A percentile compares a stretch with the other conserved stretches of the same genome.
phyloP scores from a whole-genome alignment of 768 basidiomycete genomes.

The Naganishia onofrii region DNA sequence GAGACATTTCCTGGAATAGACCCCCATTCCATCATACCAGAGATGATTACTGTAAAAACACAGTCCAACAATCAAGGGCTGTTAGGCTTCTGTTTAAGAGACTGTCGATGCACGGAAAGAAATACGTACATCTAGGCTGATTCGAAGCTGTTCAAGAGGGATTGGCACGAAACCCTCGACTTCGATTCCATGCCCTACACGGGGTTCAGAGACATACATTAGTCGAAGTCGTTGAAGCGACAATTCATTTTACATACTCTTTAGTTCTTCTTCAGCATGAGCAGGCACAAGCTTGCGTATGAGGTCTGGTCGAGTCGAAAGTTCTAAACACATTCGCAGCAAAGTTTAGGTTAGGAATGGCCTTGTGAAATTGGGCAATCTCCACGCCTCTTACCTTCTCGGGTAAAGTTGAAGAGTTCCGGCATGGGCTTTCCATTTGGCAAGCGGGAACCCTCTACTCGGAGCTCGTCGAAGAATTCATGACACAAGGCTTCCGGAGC shows the following conservation, averaged over 20 bases:
- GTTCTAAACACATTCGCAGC: constrained; percentile 59
- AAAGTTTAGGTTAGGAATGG: constrained; percentile 22
- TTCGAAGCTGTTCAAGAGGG: constrained; percentile 91
- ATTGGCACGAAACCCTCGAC: constrained; percentile 92
- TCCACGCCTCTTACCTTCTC: constrained; percentile 69
- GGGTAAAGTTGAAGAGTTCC: constrained; percentile 87
- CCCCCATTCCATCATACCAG: background rate
- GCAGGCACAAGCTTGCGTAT: constrained; percentile 86
- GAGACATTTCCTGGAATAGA: background rate
- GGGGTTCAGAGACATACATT: background rate
- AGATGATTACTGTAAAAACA: background rate
- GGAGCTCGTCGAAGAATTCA: constrained; percentile 94
- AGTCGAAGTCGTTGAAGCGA: background rate
- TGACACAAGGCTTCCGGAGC: constrained; percentile 59
- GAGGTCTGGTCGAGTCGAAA: constrained; percentile 92
- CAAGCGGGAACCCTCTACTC: constrained; percentile 85
- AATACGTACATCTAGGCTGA: constrained; percentile 67
- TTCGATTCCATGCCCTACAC: constrained; percentile 67
- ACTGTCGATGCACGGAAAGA: too few species aligned
- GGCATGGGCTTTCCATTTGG: constrained; percentile 97
- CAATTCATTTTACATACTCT: constrained; percentile 17
- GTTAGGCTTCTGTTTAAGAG: background rate
- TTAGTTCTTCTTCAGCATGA: constrained; percentile 82
- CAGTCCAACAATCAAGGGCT: background rate
- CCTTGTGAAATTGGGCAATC: background rate